Conservation (phyloP, 805 yeast species). For the Ogataea corticis region DNA sequence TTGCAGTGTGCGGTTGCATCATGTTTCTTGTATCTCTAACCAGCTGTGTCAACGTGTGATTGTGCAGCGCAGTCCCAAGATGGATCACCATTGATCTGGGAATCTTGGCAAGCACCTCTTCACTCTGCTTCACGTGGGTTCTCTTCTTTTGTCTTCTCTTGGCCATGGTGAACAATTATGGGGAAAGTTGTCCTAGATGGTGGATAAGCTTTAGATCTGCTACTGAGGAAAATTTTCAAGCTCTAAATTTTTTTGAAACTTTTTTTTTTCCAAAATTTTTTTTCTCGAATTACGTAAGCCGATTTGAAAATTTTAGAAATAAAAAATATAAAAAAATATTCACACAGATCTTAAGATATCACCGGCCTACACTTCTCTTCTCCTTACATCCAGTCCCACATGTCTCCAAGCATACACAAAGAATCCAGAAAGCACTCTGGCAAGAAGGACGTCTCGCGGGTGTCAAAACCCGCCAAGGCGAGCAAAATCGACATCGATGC, state of each 20-base stretch:
- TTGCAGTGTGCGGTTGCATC: constrained; percentile 97
- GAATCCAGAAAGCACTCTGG: background rate
- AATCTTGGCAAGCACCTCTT: constrained; percentile 67
- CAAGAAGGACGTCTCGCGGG: background rate
- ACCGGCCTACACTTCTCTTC: too few relatives aligned
- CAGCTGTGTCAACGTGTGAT: constrained; percentile 79
- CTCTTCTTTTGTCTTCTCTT: constrained; percentile 65
- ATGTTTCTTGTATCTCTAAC: constrained; percentile 84
- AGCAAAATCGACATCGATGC: constrained; percentile 31
- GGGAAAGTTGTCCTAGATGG: too few relatives aligned
- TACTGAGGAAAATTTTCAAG: constrained; percentile 3
- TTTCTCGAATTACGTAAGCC: constrained; percentile 1
- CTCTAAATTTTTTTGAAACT: background rate
- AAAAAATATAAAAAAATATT: background rate
- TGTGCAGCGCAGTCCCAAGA: constrained; percentile 70
- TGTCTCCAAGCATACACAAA: constrained; percentile 22
- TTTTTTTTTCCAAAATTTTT: constrained; percentile 3
- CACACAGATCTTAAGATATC: too few relatives aligned
- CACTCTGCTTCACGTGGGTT: constrained; percentile 71
- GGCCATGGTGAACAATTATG: constrained; percentile 23
- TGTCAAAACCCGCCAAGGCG: constrained; percentile 7
- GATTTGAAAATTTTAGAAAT: constrained; percentile 7
- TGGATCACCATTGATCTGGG: constrained; percentile 95
- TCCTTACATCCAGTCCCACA: background rate
- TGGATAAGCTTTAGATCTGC: too few relatives aligned